Percentiles rank a stretch among this genome's conserved stretches.
Conservation (phyloP, 352 stramenopile species). For the Blastocystis sp. region DNA sequence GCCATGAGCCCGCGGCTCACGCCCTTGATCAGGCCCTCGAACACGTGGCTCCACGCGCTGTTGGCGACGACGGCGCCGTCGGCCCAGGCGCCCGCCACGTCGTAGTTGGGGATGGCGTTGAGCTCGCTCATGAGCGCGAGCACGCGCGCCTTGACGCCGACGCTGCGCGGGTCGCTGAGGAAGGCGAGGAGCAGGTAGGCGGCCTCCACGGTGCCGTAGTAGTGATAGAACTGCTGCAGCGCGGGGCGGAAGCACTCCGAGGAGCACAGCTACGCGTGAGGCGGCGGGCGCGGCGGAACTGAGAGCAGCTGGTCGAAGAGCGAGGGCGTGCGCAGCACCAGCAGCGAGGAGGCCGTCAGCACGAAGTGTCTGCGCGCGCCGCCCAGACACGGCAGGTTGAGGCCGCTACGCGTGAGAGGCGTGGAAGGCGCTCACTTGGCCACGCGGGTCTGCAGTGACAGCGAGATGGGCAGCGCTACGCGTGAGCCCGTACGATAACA, state of each 20-base stretch:
- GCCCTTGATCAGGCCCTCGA: constrained; percentile 45
- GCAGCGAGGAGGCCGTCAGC: constrained; percentile 2
- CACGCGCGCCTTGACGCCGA: not conserved
- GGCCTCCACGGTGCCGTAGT: constrained; percentile 18
- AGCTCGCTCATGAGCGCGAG: not conserved
- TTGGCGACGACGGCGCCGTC: not conserved
- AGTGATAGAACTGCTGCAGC: constrained; percentile 4
- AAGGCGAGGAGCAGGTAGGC: not conserved
- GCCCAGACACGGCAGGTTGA: not conserved
- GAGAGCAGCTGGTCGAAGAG: constrained; percentile 12
- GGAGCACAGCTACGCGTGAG: not conserved
- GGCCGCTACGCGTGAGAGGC: not conserved
- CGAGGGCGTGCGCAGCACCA: constrained; percentile 20
- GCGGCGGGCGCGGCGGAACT: not conserved
- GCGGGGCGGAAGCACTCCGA: not conserved
- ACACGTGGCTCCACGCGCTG: not conserved
- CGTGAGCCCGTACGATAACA: not conserved
- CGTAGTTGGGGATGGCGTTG: not conserved
- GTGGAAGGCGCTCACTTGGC: not conserved
- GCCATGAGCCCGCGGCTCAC: constrained; percentile 32
- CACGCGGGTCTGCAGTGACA: not conserved
- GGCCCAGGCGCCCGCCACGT: not conserved
- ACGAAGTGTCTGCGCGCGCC: not conserved
- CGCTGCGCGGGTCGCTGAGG: not conserved
- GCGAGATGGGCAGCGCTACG: not conserved